Percentiles rank a stretch among this genome's conserved stretches.
Evolutionary conservation across 2,329 filamentous ascomycete genomes (phyloP).

Genomic region (Beauveria scarabaeidicola): DNA sequence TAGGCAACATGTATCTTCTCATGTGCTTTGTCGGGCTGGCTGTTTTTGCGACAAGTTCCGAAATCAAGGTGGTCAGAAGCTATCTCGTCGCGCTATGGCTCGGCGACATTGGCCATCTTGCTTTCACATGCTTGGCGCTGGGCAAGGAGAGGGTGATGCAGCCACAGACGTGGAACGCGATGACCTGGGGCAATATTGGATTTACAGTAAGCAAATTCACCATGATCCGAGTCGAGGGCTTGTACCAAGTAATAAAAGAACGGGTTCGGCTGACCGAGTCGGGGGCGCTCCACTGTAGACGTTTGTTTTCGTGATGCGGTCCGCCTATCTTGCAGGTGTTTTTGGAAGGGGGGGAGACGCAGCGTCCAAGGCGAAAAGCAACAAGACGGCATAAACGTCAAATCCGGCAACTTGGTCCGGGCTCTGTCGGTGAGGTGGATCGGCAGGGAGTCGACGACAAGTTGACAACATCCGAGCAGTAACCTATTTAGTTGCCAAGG

Average conservation of each 20-base stretch:
- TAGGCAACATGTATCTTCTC: constrained; percentile 62
- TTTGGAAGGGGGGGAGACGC: constrained; percentile 42
- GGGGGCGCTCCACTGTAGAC: constrained; percentile 23
- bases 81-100: constrained; percentile 58
- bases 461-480: neutral
- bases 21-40: constrained; percentile 56
- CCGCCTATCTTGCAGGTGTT: constrained; percentile 48
- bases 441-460: neutral
- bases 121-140: constrained; percentile 49
- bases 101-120: constrained; percentile 61
- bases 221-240: neutral
- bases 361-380: constrained; percentile 9
- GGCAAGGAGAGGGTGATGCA: constrained; percentile 46
- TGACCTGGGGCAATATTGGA: constrained; percentile 67
- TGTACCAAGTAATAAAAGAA: too few relatives aligned
- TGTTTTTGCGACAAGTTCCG: constrained; percentile 54
- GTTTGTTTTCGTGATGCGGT: constrained; percentile 48
- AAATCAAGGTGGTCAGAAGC: constrained; percentile 56
- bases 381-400: constrained; percentile 20
- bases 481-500: neutral
- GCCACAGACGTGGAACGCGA: constrained; percentile 54
- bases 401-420: constrained; percentile 12
- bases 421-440: neutral
- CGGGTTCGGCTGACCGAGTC: constrained; percentile 6
- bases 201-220: constrained; percentile 43